Conservation (phyloP, 306 rosid species). For the Cucumis cinereus region DNA sequence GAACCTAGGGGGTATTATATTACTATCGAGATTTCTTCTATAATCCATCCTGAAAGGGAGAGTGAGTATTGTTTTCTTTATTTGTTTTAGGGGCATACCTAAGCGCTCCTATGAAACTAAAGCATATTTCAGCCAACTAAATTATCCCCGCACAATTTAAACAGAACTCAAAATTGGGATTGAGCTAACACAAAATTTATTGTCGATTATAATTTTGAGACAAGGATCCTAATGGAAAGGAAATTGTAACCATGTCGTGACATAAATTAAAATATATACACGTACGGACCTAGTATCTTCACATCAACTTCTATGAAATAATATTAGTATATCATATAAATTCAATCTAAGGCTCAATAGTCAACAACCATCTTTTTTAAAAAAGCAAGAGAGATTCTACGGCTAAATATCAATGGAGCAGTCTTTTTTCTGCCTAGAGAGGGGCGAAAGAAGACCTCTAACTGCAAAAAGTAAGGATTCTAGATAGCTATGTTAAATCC, state of each 20-base stretch:
- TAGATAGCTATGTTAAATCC: not conserved
- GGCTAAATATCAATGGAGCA: not conserved
- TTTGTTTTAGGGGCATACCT: not conserved
- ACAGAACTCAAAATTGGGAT: not conserved
- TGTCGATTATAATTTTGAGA: not conserved
- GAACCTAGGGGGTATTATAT: not conserved
- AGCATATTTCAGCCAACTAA: not conserved
- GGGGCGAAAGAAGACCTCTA: not conserved
- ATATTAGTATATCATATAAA: not conserved
- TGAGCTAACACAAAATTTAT: not conserved
- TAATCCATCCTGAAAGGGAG: not conserved
- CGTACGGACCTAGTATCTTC: not conserved
- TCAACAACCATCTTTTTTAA: not conserved
- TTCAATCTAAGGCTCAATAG: not conserved
- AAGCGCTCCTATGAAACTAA: not conserved
- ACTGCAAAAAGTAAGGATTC: not conserved
- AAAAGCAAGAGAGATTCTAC: not conserved
- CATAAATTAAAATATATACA: not conserved
- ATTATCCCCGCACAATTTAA: not conserved
- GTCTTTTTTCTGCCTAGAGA: not conserved
- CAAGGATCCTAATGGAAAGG: not conserved
- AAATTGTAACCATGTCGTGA: not conserved
- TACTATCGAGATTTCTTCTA: not conserved
- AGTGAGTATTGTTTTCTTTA: not conserved
- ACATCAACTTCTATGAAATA: not conserved